phyloP scores from a whole-genome alignment of 1,139 yeast species.

The Taiozyma sp. region DNA sequence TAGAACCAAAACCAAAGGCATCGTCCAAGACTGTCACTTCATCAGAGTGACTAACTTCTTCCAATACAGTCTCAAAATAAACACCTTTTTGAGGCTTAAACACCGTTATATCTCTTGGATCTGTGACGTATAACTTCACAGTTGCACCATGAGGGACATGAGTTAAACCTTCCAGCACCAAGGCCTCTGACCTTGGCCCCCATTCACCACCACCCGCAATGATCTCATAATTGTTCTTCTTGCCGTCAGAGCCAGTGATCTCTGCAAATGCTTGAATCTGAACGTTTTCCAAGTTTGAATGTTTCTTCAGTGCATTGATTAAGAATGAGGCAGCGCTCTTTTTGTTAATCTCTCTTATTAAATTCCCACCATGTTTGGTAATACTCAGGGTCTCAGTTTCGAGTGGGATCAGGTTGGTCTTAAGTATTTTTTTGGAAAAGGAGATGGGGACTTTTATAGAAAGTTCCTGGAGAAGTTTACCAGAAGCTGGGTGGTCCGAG shows the following conservation, averaged over 20 bases:
- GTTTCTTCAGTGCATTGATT: background rate
- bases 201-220: slow-evolving; percentile 13
- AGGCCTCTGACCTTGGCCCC: slow-evolving; percentile 4
- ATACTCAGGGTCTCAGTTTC: background rate
- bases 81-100: background rate
- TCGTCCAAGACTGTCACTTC: background rate
- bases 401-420: slow-evolving; percentile 1
- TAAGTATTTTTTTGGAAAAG: background rate
- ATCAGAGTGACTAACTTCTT: background rate
- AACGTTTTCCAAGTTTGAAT: background rate
- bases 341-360: slow-evolving; percentile 1
- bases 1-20: slow-evolving; percentile 1
- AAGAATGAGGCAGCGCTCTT: slow-evolving; percentile 4
- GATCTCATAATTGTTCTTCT: slow-evolving; percentile 1
- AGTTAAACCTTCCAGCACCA: slow-evolving; percentile 2
- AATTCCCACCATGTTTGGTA: slow-evolving; percentile 5
- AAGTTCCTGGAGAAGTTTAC: background rate
- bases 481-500: background rate
- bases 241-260: background rate
- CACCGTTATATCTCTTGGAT: background rate
- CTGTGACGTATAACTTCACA: background rate
- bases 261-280: slow-evolving; percentile 2
- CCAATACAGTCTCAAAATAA: background rate
- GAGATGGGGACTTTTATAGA: slow-evolving; percentile 2
- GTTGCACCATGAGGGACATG: background rate